phyloP scores from a whole-genome alignment of 805 yeast genomes.

The Metschnikowia cerradonensis region DNA sequence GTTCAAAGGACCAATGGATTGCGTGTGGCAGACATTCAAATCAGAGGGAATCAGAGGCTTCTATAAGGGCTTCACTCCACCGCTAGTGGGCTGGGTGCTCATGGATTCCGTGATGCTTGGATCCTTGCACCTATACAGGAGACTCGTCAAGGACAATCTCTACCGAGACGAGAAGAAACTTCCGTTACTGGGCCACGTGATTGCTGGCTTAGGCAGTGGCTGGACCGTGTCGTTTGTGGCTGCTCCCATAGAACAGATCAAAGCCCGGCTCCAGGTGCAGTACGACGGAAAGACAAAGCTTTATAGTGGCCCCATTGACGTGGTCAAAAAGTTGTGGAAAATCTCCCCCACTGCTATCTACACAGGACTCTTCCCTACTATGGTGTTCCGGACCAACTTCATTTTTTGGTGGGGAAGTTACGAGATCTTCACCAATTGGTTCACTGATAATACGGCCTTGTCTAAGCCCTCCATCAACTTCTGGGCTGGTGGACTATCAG shows the following conservation, averaged over 20 bases:
- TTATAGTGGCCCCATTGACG: conserved; percentile 79
- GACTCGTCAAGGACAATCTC: conserved; percentile 59
- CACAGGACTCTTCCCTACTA: conserved; percentile 78
- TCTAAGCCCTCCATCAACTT: conserved; percentile 72
- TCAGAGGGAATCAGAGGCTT: conserved; percentile 78
- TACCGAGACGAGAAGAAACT: conserved; percentile 59
- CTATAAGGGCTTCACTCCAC: conserved; percentile 90
- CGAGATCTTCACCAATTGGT: conserved; percentile 68
- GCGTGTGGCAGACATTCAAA: conserved; percentile 64
- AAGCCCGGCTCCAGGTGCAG: conserved; percentile 86
- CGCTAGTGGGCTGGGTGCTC: conserved; percentile 86
- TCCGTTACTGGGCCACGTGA: conserved; percentile 69
- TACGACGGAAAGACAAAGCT: conserved; percentile 68
- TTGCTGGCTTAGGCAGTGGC: conserved; percentile 82
- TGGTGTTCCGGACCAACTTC: conserved; percentile 83
- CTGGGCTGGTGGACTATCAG: conserved; percentile 89
- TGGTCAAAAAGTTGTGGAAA: conserved; percentile 53
- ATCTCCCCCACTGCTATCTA: conserved; percentile 58
- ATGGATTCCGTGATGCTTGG: conserved; percentile 94
- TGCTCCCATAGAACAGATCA: conserved; percentile 87
- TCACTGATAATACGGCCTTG: conserved; percentile 60
- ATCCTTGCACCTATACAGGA: conserved; percentile 71
- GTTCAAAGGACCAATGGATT: conserved; percentile 79
- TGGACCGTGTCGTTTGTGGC: conserved; percentile 94
- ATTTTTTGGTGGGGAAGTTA: conserved; percentile 94